Base-by-base conservation (phyloP, 2,329 filamentous ascomycete species). In the Fusarium albidum region DNA sequence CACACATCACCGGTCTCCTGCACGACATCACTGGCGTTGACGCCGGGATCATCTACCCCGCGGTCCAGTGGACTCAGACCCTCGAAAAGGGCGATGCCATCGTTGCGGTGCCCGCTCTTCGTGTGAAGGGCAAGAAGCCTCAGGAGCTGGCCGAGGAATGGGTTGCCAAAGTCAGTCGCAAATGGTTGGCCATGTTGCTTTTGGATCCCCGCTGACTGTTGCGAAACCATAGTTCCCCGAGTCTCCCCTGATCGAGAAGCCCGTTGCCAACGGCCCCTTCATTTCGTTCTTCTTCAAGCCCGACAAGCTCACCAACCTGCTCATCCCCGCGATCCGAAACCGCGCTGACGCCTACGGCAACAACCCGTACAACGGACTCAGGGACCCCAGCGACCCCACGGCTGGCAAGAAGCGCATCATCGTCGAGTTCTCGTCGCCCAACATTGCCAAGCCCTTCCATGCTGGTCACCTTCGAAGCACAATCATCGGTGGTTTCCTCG, bases 381-480 rank as follows among this genome's bases (percentile, higher is more conserved):
- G 79, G 60, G 85, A 92, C 67, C 80, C 82, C 31, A 75, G 78
- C 17, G 82, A 91, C 68, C 80, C 84, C 8, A 80, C 77, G 44
- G 78, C 81, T 53, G 85, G 82, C 57, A 79, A 78, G 65, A 91
- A 91, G 79, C 83, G 81, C 55, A 82, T 86, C 68, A 83, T 95
- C 44, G 83, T 95, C 65, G 91, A 95, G 68, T 95, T 94, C 73
- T 92, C 88, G 8, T 92, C 89, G 8, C 91, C 91, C 43, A 95
- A 95, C 71, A 92, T 95, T 54, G 91, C 91, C 38, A 94, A 94
- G 75, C 90, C 89, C 18, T 92, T 92, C 77, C 89, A 92, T 69
- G 89, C 89, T 32, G 88, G 89, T 11, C 89, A 93, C 72, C 77
- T 92, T 65, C 82, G 90, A 67, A 89, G 86, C 64, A 93, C 89